Evolutionary conservation across 2,329 filamentous ascomycete genomes (phyloP).

Genomic region (Zasmidium angulare): DNA sequence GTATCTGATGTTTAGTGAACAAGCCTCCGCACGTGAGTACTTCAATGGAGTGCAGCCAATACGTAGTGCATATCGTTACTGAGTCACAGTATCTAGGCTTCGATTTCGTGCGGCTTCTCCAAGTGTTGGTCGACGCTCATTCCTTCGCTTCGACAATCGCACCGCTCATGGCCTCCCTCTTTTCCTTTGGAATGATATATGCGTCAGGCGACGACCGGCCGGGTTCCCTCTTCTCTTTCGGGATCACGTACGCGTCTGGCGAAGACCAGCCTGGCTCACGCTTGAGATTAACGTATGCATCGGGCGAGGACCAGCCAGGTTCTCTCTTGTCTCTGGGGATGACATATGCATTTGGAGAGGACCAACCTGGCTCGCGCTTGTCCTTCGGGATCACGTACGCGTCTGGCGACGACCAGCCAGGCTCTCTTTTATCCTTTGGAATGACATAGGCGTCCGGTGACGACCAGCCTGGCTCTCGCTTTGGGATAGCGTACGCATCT

Average conservation of each 20-base stretch:
- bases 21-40: no score
- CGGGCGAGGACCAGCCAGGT: not conserved
- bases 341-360: not conserved
- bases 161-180: not conserved
- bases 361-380: not conserved
- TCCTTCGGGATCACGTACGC: not conserved
- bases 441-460: not conserved
- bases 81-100: no score
- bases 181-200: not conserved
- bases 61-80: no score
- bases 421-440: not conserved
- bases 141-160: not conserved
- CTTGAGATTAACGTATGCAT: not conserved
- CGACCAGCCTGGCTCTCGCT: not conserved
- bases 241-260: not conserved
- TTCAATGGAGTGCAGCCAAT: no score
- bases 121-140: no score
- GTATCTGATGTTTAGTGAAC: no score
- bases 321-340: not conserved
- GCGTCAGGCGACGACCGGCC: not conserved
- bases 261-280: not conserved
- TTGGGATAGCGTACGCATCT: not conserved
- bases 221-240: not conserved
- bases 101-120: no score
- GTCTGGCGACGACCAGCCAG: not conserved